Percentiles rank a stretch among this genome's conserved stretches.
Evolutionary conservation across 2,329 filamentous ascomycete genomes (phyloP).

Genomic region (Chrysosporium queenslandicum): DNA sequence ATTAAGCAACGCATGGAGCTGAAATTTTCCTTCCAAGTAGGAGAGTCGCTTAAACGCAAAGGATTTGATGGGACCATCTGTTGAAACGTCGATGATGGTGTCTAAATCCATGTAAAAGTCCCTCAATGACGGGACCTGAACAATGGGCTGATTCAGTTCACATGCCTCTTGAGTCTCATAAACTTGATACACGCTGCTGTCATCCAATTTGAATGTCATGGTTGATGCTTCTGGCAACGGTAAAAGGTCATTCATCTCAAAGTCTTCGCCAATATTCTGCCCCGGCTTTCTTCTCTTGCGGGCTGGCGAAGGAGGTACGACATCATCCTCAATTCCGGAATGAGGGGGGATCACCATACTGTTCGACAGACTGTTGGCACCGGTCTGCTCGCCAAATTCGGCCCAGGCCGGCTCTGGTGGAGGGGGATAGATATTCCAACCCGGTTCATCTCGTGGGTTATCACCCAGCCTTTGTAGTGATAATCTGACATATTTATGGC

Average conservation of each 20-base stretch:
- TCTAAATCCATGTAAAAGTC: slow-evolving; percentile 97
- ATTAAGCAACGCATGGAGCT: slow-evolving; percentile 83
- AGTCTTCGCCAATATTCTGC: slow-evolving; percentile 84
- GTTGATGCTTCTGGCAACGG: slow-evolving; percentile 62
- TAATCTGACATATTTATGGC: slow-evolving; percentile 77
- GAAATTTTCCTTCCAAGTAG: slow-evolving; percentile 95
- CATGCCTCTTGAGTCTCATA: slow-evolving; percentile 60
- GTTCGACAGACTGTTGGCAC: slow-evolving; percentile 25
- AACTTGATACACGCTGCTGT: slow-evolving; percentile 82
- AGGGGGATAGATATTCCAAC: slow-evolving; percentile 82
- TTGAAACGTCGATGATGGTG: slow-evolving; percentile 74
- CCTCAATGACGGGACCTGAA: slow-evolving; percentile 79
- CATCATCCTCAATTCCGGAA: slow-evolving; percentile 24
- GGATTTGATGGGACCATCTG: slow-evolving; percentile 90
- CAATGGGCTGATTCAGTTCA: slow-evolving; percentile 56
- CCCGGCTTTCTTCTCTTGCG: slow-evolving; percentile 69
- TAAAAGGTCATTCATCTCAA: slow-evolving; percentile 65
- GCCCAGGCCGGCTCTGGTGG: slow-evolving; percentile 88
- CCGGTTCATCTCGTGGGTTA: slow-evolving; percentile 75
- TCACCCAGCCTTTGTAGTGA: slow-evolving; percentile 73
- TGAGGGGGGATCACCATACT: slow-evolving; percentile 20
- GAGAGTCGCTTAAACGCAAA: slow-evolving; percentile 91
- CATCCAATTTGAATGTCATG: slow-evolving; percentile 69
- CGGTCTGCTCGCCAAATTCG: slow-evolving; percentile 43
- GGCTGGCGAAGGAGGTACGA: slow-evolving; percentile 36